phyloP scores from a whole-genome alignment of 139 green algal genomes.

The Closterium sp. region DNA sequence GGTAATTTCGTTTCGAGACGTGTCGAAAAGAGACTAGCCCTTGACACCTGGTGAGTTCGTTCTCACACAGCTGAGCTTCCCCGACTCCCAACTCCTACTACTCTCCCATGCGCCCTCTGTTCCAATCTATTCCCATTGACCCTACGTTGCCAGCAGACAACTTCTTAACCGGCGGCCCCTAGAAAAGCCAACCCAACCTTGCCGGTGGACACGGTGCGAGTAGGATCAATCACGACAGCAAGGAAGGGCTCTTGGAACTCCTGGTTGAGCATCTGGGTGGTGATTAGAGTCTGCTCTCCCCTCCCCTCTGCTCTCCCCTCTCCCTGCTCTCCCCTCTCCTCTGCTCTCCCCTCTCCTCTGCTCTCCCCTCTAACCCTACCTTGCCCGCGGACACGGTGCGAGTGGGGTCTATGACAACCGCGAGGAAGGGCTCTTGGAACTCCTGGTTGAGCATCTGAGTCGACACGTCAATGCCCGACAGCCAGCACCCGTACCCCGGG shows the following conservation, averaged over 20 bases:
- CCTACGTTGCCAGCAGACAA: too few species aligned
- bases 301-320: too few species aligned
- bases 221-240: conserved; percentile 96
- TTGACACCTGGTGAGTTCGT: too few species aligned
- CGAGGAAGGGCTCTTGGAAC: conserved; percentile 92
- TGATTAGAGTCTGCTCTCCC: too few species aligned
- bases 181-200: conserved; percentile 57
- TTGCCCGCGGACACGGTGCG: conserved; percentile 87
- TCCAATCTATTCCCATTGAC: too few species aligned
- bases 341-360: neutral
- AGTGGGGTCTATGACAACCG: conserved; percentile 95
- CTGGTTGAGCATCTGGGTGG: conserved; percentile 79
- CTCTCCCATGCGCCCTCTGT: too few species aligned
- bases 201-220: conserved; percentile 86
- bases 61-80: too few species aligned
- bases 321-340: neutral
- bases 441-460: conserved; percentile 74
- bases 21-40: too few species aligned
- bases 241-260: conserved; percentile 91
- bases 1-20: too few species aligned
- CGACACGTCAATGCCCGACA: conserved; percentile 84
- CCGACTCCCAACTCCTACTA: too few species aligned
- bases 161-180: too few species aligned
- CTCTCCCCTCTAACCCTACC: conserved; percentile 54
- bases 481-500: conserved; percentile 98